A percentile compares a stretch with the other conserved stretches of the same genome.
These are phyloP conservation scores for Bretschneidera sinensis DNA, from an alignment of 345 rosid genomes.

Conservation along the genomic window DNA sequence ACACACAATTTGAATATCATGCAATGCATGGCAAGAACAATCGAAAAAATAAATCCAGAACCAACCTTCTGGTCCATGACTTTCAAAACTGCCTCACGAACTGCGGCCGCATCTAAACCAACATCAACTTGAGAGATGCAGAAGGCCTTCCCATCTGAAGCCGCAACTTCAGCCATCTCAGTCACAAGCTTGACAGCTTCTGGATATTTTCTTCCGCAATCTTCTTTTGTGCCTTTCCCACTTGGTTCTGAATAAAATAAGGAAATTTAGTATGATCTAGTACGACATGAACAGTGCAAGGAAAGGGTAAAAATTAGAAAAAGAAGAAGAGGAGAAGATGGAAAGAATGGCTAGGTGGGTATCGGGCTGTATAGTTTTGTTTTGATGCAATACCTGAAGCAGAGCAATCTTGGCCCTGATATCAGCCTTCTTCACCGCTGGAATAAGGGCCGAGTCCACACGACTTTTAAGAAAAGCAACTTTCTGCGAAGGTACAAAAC, in stretches of 20 bases:
- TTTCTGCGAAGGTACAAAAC: conserved; percentile 40
- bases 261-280: too few relatives aligned
- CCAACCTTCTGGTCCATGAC: conserved; percentile 65
- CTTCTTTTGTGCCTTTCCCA: conserved; percentile 79
- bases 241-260: conserved; percentile 54
- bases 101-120: conserved; percentile 89
- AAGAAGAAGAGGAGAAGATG: conserved; percentile 2
- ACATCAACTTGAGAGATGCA: conserved; percentile 72
- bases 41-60: neutral
- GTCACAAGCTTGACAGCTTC: conserved; percentile 60
- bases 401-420: conserved; percentile 61
- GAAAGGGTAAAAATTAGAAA: too few relatives aligned
- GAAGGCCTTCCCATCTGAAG: conserved; percentile 65
- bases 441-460: conserved; percentile 71
- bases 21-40: neutral
- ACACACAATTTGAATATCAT: neutral
- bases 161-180: conserved; percentile 62
- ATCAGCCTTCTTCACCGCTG: conserved; percentile 85
- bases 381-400: conserved; percentile 72
- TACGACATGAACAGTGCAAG: too few relatives aligned
- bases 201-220: conserved; percentile 76
- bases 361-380: neutral
- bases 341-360: neutral
- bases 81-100: conserved; percentile 88
- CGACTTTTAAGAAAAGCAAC: conserved; percentile 72